Base-by-base conservation (phyloP, 2,329 filamentous ascomycete species). In the Phialemonium atrogriseum region DNA sequence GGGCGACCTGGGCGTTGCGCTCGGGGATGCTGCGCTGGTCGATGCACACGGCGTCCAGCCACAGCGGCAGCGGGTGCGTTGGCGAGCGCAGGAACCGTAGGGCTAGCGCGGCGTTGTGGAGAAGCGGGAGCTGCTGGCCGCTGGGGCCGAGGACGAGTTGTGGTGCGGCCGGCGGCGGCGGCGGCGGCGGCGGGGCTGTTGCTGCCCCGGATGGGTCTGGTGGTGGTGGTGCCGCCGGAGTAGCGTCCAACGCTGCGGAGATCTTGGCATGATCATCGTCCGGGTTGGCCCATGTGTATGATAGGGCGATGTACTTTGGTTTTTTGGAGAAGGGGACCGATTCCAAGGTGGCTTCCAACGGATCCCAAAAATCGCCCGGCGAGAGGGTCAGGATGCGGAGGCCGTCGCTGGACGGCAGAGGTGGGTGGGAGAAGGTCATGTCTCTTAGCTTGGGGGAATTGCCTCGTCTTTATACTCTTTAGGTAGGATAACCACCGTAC, bases 271-370 rank as follows among this genome's bases (percentile, higher is more conserved):
- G 23, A 8, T 40, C 33, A 10, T 33, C 26, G 10, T 38, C 38
- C 2, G 42, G 33, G 15, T 40, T 24, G 1, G 32, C 44, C 47
- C 47, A 49, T 4, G 45, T 44, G 21, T 49, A 49, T 5, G 47
- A 49, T 6, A 49, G 32, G 9, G 44, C 45, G 8, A 41, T 32
- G 18, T 46, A 48, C n/a, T 29, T 38, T n/a, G 42, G 44, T 25
- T 37, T 44, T 15, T 27, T 27, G n/a, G 15, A 17, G 22, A 47
- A 44, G 1, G 39, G 12, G 5, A 38, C 40, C 8, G 40, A 26
- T 4, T 30, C 28, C 14, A 49, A 42, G 2, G 33, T 35, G 27
- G 38, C 38, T 9, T 26, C 30, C 10, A 45, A 26, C 9, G 34
- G 25, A 13, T 39, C 38, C 17, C 23, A 28, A 18, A 47, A 47